A percentile compares a stretch with the other conserved stretches of the same genome.
These are phyloP conservation scores for Leccinellum albellum DNA, from an alignment of 768 basidiomycete species.

Conservation along the genomic window DNA sequence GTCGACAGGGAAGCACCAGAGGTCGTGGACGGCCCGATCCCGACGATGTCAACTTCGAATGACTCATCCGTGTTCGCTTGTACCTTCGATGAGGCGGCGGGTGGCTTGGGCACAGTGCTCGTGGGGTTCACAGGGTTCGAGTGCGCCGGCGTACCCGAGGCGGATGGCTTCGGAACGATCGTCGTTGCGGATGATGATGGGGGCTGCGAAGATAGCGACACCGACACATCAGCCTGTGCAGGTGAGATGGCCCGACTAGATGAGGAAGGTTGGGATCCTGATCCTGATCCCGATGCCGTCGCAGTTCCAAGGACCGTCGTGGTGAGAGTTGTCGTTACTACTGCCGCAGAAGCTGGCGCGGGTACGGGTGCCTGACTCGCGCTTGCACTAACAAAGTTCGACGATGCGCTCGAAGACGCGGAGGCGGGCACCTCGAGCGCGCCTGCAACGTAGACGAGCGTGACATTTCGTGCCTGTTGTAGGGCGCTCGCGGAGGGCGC, in stretches of 20 bases:
- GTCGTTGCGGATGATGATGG: background rate
- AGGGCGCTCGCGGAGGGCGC: slow-evolving; percentile 7
- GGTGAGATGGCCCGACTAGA: slow-evolving; percentile 6
- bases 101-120: background rate
- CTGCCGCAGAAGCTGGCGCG: background rate
- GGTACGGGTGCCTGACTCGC: background rate
- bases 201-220: slow-evolving; percentile 2
- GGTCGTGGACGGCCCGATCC: slow-evolving; percentile 1
- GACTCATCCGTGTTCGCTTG: slow-evolving; percentile 9
- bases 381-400: background rate
- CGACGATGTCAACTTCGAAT: slow-evolving; percentile 22
- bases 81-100: background rate
- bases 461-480: slow-evolving; percentile 37
- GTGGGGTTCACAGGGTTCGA: slow-evolving; percentile 1
- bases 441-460: slow-evolving; percentile 49
- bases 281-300: slow-evolving; percentile 1
- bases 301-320: slow-evolving; percentile 18
- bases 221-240: slow-evolving; percentile 15
- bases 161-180: background rate
- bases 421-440: slow-evolving; percentile 28
- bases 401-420: background rate
- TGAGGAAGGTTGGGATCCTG: background rate
- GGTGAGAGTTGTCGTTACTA: slow-evolving; percentile 27
- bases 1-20: slow-evolving; percentile 2
- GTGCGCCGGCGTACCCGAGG: background rate